Base-by-base conservation (phyloP, 2,329 filamentous ascomycete species). In the Bipolaris cookei region DNA sequence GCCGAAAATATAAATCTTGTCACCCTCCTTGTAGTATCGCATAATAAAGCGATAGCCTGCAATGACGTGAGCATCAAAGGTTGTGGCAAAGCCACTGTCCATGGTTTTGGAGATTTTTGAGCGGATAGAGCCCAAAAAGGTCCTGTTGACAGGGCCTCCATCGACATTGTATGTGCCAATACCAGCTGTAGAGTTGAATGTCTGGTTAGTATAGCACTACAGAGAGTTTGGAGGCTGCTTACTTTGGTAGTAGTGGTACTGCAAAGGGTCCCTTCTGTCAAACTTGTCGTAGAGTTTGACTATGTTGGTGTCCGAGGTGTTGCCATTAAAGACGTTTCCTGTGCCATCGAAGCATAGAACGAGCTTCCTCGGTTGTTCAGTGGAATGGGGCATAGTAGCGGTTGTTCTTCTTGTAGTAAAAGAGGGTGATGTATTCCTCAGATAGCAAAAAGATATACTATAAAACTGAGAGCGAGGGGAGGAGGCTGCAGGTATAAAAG, bases 1-100 rank as follows among this genome's bases (percentile, higher is more conserved):
- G 25, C 73, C 73, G 52, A 75, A 75, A 25, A 75, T 67, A 62
- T 72, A 75, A 30, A 75, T 73, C 35, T 65, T 46, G 54, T 73
- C 73, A 5, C 71, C 72, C 0, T 56, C 58, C 8, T 53, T 54
- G 55, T 73, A 76, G 37, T 73, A 69, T 18, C 63, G 60, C 71
- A 76, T 74, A 32, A 76, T 57, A 54, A 75, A 76, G 32, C 63
- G 65, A 49, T 73, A 72, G n/a, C 69, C 69, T 1, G 58, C 57
- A 5, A 66, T 62, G 1, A 71, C 64, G 39, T 68, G 65, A 38
- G 46, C 48, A 16, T 50, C 47, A 25, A 50, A 50, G 2, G 47
- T 50, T 3, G 37, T 50, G 7, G 51, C 64, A 52, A 62, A 68
- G 23, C 62, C 54, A 0, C 45, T 59, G 6, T 53, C 65, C 2